Percentiles rank a stretch among this genome's conserved stretches.
Conservation (phyloP, 2,329 filamentous ascomycete genomes). For the Tolypocladium cylindrosporum region DNA sequence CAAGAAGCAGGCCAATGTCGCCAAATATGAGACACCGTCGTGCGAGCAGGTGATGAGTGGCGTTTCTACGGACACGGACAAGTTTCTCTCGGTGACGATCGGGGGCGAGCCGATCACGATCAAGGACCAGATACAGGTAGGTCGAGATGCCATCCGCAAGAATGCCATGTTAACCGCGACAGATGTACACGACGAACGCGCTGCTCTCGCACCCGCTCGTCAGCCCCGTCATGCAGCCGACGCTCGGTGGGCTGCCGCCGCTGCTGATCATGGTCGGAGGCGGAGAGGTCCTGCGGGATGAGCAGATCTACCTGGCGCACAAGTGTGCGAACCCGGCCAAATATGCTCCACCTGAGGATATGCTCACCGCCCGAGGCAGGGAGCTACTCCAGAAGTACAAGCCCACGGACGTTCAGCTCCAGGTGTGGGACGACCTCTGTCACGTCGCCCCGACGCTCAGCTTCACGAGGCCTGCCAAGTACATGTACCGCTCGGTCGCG, state of each 20-base stretch:
- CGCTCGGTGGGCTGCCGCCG: slow-evolving; percentile 81
- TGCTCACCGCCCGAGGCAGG: slow-evolving; percentile 53
- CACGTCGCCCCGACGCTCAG: slow-evolving; percentile 89
- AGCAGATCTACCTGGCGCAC: slow-evolving; percentile 91
- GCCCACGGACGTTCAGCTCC: slow-evolving; percentile 84
- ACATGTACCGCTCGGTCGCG: slow-evolving; percentile 86
- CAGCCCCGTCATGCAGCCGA: slow-evolving; percentile 79
- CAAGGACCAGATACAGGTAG: slow-evolving; percentile 84
- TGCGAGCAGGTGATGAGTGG: slow-evolving; percentile 16
- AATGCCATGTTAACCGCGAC: slow-evolving; percentile 15
- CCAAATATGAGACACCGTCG: slow-evolving; percentile 9
- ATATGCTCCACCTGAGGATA: slow-evolving; percentile 59
- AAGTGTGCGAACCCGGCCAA: slow-evolving; percentile 77
- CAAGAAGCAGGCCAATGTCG: slow-evolving; percentile 21
- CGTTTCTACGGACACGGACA: slow-evolving; percentile 16
- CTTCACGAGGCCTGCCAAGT: slow-evolving; percentile 91
- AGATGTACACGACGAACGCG: slow-evolving; percentile 72
- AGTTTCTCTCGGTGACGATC: slow-evolving; percentile 53
- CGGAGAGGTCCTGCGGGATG: slow-evolving; percentile 81
- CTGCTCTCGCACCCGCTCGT: slow-evolving; percentile 80
- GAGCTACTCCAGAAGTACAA: slow-evolving; percentile 55
- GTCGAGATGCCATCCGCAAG: slow-evolving; percentile 2
- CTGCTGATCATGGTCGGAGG: slow-evolving; percentile 80
- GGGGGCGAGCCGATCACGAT: slow-evolving; percentile 63
- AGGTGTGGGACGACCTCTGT: slow-evolving; percentile 93